Evolutionary conservation across 2,329 filamentous ascomycete genomes (phyloP), one percentile per base, ranked within the genome.

Genomic region (Trichoderma semiorbis): DNA sequence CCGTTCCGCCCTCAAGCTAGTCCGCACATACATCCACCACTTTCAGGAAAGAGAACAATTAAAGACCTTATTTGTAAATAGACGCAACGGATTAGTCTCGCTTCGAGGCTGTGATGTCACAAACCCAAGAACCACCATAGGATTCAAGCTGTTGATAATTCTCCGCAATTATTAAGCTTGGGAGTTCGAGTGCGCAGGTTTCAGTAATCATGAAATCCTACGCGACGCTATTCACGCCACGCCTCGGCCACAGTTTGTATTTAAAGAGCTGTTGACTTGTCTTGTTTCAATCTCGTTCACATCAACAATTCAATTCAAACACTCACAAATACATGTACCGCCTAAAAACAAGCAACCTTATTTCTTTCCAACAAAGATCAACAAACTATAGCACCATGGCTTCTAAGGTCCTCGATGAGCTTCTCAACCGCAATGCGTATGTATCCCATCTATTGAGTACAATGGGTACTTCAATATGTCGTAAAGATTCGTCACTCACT

Each of bases 341-440:
- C 21, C 8, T 24, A 10, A 62, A 14, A 34, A 2, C 5, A 16
- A 30, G 16, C 7, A 39, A 16, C 26, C 1, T 8, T 3, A 18
- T 36, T 11, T 26, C 34, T 4, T 34, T 18, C 14, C 8, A 34
- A 18, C n/a, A 39, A 1, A 32, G 16, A 47, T 5, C 55, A 58
- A 18, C n/a, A 43, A 34, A 7, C 14, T 32, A 47, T 5, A 39
- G 16, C n/a, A 60, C 5, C 8, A 68, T 68, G 65, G 55, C 18
- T 30, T 60, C 65, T 11, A 32, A 47, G 7, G 10, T 68, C 18
- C 34, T 68, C 10, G 14, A 21, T 2, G 65, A 68, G 36, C 16
- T 68, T 14, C 65, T 68, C 10, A 68, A 21, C 7, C 65, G 65
- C 28, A 68, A 68, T n/a, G 28, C n/a, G 65, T 68, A 32, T 16